A percentile compares a stretch with the other conserved stretches of the same genome.
Evolutionary conservation across 345 rosid genomes (phyloP).

Genomic region (Iberis pinnata): DNA sequence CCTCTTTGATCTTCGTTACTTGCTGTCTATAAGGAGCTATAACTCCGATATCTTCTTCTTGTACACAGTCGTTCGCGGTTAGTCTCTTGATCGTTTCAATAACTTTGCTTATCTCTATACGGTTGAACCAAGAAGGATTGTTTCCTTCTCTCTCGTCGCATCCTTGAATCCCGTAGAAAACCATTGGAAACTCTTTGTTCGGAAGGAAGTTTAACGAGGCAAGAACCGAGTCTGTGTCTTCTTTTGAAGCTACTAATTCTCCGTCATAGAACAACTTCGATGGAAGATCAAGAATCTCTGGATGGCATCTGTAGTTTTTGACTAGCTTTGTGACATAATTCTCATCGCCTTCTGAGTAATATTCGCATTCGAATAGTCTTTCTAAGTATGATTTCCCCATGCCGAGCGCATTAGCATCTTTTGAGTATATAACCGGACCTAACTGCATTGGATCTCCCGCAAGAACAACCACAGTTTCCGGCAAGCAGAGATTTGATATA

Average conservation of each 20-base stretch:
- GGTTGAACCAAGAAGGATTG: conserved; percentile 93
- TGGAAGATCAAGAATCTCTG: conserved; percentile 75
- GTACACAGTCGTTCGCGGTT: conserved; percentile 37
- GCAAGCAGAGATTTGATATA: conserved; percentile 47
- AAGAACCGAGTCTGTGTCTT: conserved; percentile 39
- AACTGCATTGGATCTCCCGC: conserved; percentile 97
- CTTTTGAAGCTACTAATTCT: conserved; percentile 73
- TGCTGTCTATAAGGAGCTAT: conserved; percentile 94
- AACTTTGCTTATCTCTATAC: conserved; percentile 85
- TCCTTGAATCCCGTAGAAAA: conserved; percentile 88
- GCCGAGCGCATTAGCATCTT: conserved; percentile 53
- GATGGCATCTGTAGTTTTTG: conserved; percentile 78
- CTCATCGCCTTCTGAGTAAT: conserved; percentile 44
- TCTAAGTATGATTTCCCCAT: conserved; percentile 73
- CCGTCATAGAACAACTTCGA: conserved; percentile 70
- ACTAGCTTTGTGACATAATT: conserved; percentile 66
- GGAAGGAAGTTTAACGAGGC: conserved; percentile 43
- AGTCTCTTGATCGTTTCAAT: conserved; percentile 53
- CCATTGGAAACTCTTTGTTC: conserved; percentile 64
- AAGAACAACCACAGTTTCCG: conserved; percentile 75
- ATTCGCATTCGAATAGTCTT: conserved; percentile 58
- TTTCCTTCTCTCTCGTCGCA: conserved; percentile 95
- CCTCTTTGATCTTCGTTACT: conserved; percentile 63
- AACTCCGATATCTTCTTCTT: conserved; percentile 65
- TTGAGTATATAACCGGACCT: conserved; percentile 84